phyloP scores from a whole-genome alignment of 2,329 filamentous ascomycete species.

The Aspergillus fumigatus region DNA sequence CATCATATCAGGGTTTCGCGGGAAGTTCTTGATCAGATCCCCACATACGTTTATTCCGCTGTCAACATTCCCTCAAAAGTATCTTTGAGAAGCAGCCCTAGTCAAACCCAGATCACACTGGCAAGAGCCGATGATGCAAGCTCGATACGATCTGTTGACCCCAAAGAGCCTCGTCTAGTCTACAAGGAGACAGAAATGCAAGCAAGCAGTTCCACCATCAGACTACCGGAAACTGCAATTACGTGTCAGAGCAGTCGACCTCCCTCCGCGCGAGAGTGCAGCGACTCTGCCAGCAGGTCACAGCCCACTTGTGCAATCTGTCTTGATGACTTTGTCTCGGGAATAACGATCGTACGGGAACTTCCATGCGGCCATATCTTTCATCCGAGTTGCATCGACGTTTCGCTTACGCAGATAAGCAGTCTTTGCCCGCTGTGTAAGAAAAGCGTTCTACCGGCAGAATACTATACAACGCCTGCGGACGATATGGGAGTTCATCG shows the following conservation, averaged over 20 bases:
- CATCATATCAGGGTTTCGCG: constrained; percentile 74
- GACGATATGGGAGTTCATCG: constrained; percentile 84
- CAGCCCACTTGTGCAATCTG: constrained; percentile 91
- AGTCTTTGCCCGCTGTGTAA: constrained; percentile 92
- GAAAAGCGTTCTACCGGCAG: constrained; percentile 68
- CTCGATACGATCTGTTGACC: background rate
- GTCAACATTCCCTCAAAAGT: constrained; percentile 14
- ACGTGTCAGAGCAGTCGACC: background rate
- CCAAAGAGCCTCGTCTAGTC: background rate
- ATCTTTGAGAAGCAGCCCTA: background rate
- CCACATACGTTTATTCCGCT: constrained; percentile 68
- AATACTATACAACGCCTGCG: constrained; percentile 60
- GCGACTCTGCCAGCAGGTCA: constrained; percentile 45
- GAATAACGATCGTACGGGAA: constrained; percentile 71
- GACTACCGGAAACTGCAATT: background rate
- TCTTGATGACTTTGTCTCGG: constrained; percentile 70
- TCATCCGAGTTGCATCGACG: constrained; percentile 86
- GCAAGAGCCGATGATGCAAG: background rate
- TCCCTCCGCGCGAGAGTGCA: constrained; percentile 10
- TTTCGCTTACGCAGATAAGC: constrained; percentile 71
- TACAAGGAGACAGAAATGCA: background rate
- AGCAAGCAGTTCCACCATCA: background rate
- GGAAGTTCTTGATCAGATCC: constrained; percentile 66
- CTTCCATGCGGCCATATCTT: constrained; percentile 89
- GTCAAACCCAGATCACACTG: background rate